Conservation (phyloP, 1,139 yeast species). For the Saccharomyces hybrid region DNA sequence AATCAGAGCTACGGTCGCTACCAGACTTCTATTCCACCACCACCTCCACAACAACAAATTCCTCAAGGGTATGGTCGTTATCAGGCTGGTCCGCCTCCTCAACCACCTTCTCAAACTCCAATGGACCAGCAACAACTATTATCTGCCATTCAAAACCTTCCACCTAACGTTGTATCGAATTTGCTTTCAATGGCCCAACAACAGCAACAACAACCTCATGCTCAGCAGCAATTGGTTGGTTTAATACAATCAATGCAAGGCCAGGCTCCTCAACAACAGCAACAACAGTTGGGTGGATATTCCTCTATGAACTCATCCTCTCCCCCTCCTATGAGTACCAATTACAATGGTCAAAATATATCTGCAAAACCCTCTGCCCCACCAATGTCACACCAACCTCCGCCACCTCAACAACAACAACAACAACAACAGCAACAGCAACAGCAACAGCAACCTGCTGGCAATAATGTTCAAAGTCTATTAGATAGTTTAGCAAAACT, state of each 20-base stretch:
- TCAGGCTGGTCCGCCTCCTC: slow-evolving; percentile 28
- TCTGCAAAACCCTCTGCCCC: slow-evolving; percentile 2
- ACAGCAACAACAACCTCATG: slow-evolving; percentile 30
- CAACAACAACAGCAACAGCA: slow-evolving; percentile 16
- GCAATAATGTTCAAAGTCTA: slow-evolving; percentile 33
- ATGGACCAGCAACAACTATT: slow-evolving; percentile 32
- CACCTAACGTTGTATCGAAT: slow-evolving; percentile 46
- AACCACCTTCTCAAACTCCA: slow-evolving; percentile 18
- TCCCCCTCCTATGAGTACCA: slow-evolving; percentile 2
- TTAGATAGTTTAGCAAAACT: slow-evolving; percentile 34
- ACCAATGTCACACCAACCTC: slow-evolving; percentile 7
- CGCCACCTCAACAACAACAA: slow-evolving; percentile 15
- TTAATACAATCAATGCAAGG: slow-evolving; percentile 26
- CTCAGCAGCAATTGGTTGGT: slow-evolving; percentile 26
- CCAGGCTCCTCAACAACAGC: slow-evolving; percentile 8
- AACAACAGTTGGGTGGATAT: slow-evolving; percentile 7
- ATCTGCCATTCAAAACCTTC: slow-evolving; percentile 41
- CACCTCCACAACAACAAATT: slow-evolving; percentile 28
- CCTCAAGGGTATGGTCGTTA: slow-evolving; percentile 20
- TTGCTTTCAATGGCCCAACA: slow-evolving; percentile 39
- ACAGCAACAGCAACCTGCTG: slow-evolving; percentile 18
- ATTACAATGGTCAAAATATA: not conserved
- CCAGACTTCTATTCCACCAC: slow-evolving; percentile 31
- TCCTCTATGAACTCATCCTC: slow-evolving; percentile 5
- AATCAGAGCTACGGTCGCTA: slow-evolving; percentile 21